Evolutionary conservation across 1,284 basidiomycete species (phyloP).

Genomic region (Porodaedalea pini): DNA sequence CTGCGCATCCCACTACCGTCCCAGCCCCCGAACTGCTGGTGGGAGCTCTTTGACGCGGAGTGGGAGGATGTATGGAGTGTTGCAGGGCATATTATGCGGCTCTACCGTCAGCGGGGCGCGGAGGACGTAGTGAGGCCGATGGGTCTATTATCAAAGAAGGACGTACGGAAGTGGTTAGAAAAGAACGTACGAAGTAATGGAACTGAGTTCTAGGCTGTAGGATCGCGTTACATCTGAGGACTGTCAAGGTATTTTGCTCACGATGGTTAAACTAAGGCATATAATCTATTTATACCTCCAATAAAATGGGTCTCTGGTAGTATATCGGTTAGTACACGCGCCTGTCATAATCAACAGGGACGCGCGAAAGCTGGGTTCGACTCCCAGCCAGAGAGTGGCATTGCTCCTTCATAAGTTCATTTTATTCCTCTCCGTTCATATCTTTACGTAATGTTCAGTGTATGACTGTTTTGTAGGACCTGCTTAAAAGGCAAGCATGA

Average conservation of each 20-base stretch:
- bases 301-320: neutral
- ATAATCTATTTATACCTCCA: too few species aligned
- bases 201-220: neutral
- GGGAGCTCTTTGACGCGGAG: conserved; percentile 82
- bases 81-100: conserved; percentile 73
- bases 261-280: too few species aligned
- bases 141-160: conserved; percentile 63
- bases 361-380: neutral
- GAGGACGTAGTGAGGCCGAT: conserved; percentile 43
- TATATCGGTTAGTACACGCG: neutral
- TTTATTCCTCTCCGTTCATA: neutral
- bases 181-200: conserved; percentile 29
- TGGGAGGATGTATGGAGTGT: conserved; percentile 84
- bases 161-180: conserved; percentile 73
- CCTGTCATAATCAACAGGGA: neutral
- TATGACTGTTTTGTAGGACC: too few species aligned
- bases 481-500: too few species aligned
- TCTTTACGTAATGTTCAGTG: too few species aligned
- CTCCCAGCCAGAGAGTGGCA: neutral
- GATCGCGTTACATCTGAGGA: too few species aligned
- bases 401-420: neutral
- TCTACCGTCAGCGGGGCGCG: conserved; percentile 53
- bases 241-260: too few species aligned
- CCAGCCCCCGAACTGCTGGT: conserved; percentile 70
- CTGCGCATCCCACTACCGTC: conserved; percentile 71